phyloP scores from a whole-genome alignment of 2,329 filamentous ascomycete genomes.

The Fusarium drepaniforme region DNA sequence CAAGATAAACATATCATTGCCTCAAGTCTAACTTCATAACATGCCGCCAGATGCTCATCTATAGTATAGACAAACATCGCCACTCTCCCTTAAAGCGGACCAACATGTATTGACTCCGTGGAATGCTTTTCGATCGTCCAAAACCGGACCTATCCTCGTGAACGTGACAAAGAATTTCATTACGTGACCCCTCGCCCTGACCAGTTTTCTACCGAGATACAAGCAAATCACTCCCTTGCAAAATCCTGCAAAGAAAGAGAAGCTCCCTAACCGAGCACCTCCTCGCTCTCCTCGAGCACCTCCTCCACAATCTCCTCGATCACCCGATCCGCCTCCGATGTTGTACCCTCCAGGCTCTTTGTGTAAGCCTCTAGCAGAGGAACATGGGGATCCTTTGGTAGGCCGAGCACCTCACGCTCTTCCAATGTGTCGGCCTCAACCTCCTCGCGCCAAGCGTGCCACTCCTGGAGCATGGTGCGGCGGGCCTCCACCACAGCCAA shows the following conservation, averaged over 20 bases:
- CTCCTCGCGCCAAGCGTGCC: constrained; percentile 84
- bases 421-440: constrained; percentile 79
- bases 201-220: constrained; percentile 50
- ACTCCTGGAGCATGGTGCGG: constrained; percentile 86
- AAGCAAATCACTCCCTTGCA: constrained; percentile 48
- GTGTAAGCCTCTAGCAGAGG: constrained; percentile 70
- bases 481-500: constrained; percentile 92
- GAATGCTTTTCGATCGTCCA: constrained; percentile 40
- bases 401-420: constrained; percentile 76
- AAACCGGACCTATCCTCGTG: constrained; percentile 37
- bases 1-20: background rate
- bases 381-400: constrained; percentile 75
- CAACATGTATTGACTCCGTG: constrained; percentile 33
- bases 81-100: background rate
- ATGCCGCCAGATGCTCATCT: background rate
- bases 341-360: constrained; percentile 61
- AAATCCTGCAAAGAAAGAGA: constrained; percentile 44
- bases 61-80: background rate
- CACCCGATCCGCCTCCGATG: constrained; percentile 78
- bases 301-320: constrained; percentile 93
- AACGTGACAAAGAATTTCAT: constrained; percentile 48
- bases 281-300: constrained; percentile 87
- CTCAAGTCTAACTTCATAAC: background rate
- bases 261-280: constrained; percentile 64
- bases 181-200: constrained; percentile 49